Conservation (phyloP, 148 eudicot species). For the Fallopia convolvulus region DNA sequence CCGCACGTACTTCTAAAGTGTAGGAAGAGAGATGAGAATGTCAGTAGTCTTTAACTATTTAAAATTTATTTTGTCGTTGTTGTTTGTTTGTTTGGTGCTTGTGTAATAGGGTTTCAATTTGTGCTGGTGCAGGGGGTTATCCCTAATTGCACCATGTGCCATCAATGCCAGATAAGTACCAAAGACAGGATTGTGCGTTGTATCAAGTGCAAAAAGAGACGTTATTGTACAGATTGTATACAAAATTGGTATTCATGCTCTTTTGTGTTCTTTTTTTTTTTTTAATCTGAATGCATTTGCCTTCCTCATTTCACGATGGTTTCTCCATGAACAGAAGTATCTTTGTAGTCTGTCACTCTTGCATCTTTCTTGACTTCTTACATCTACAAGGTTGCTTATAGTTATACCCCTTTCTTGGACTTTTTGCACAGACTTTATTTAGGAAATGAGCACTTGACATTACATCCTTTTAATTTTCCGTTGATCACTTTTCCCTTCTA, state of each 20-base stretch:
- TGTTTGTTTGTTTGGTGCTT: not conserved
- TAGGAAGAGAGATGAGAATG: conserved; percentile 7
- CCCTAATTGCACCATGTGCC: not conserved
- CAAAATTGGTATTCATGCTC: not conserved
- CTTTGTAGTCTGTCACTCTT: not conserved
- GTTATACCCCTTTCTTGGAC: not conserved
- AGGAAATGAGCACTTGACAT: not conserved
- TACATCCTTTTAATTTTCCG: not conserved
- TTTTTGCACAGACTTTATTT: not conserved
- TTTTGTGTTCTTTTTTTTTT: not conserved
- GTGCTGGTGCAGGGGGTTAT: not conserved
- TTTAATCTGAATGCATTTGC: not conserved
- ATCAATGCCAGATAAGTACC: conserved; percentile 9
- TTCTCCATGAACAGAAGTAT: not conserved
- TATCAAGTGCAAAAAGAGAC: not conserved
- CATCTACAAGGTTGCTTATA: not conserved
- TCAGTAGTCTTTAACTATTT: not conserved
- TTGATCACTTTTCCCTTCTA: not conserved
- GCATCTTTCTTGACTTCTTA: not conserved
- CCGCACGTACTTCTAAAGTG: not conserved
- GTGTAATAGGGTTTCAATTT: not conserved
- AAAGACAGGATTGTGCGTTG: conserved; percentile 8
- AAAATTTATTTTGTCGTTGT: not conserved
- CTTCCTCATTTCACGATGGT: not conserved
- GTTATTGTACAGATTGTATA: conserved; percentile 1